These are phyloP conservation scores for Ampelomyces quisqualis DNA, from an alignment of 2,329 filamentous ascomycete genomes.

Conservation along the genomic window DNA sequence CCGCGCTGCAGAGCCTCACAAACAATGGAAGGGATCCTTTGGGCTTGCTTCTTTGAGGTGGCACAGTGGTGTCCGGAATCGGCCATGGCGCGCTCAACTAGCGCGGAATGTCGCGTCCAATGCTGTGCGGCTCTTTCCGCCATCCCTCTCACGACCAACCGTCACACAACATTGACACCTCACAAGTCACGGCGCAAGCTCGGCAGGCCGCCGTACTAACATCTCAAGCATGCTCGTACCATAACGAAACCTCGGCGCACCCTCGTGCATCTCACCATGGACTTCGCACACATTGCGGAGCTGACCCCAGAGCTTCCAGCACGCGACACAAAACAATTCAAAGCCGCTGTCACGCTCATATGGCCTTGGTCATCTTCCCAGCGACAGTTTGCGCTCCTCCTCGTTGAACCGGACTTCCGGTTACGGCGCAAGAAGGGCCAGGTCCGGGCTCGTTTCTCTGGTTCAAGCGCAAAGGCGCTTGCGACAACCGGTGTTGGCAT, in stretches of 20 bases:
- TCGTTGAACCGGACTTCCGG: conserved; percentile 82
- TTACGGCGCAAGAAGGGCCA: conserved; percentile 76
- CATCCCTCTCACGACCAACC: not conserved
- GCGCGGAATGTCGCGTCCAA: conserved; percentile 2
- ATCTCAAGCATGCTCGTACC: not conserved
- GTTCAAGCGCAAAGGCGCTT: conserved; percentile 68
- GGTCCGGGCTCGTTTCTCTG: conserved; percentile 74
- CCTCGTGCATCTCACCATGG: conserved; percentile 23
- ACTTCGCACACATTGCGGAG: conserved; percentile 34
- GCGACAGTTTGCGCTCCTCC: conserved; percentile 71
- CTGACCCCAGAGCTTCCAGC: conserved; percentile 34
- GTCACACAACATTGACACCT: too few species aligned
- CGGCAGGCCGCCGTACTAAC: not conserved
- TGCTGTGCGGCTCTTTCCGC: not conserved
- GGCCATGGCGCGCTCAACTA: not conserved
- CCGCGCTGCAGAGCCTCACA: too few species aligned
- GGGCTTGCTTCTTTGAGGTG: too few species aligned
- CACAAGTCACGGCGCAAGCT: not conserved
- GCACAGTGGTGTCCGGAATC: too few species aligned
- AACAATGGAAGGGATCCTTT: too few species aligned
- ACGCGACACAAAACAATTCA: conserved; percentile 49
- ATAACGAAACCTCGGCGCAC: not conserved
- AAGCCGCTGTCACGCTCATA: conserved; percentile 76
- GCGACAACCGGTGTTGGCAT: conserved; percentile 69
- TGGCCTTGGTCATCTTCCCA: conserved; percentile 88